Conservation (phyloP, 495 filamentous ascomycete genomes). For the Xanthoparmelia taractica region DNA sequence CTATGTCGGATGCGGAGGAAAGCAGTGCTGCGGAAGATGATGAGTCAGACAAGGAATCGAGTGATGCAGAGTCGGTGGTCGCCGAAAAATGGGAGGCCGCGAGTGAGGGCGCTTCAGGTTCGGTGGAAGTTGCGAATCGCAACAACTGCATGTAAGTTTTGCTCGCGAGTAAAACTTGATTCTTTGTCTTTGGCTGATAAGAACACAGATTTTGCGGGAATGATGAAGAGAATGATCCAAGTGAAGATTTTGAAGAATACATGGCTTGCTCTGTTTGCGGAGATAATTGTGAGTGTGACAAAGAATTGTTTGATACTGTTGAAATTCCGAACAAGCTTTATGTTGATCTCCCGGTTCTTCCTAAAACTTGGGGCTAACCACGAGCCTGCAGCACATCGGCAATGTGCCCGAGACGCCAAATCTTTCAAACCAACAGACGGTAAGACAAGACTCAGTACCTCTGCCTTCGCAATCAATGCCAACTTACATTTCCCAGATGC, state of each 20-base stretch:
- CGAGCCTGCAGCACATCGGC: conserved; percentile 66
- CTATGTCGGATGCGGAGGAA: conserved; percentile 19
- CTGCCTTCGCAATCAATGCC: neutral
- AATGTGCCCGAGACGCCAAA: conserved; percentile 79
- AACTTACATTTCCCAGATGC: conserved; percentile 38
- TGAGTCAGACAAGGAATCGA: conserved; percentile 46
- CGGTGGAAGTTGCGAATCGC: conserved; percentile 53
- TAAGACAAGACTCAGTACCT: conserved; percentile 33
- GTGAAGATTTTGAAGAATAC: conserved; percentile 80
- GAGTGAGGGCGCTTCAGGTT: conserved; percentile 58
- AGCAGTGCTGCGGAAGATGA: conserved; percentile 34
- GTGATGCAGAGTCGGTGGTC: conserved; percentile 58
- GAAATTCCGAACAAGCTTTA: conserved; percentile 27
- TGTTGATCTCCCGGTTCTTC: conserved; percentile 34
- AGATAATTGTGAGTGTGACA: conserved; percentile 74
- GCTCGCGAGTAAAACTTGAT: conserved; percentile 19
- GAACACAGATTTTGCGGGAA: conserved; percentile 60
- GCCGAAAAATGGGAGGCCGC: conserved; percentile 58
- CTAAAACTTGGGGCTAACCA: conserved; percentile 24
- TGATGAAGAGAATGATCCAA: conserved; percentile 80
- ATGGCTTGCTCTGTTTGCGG: conserved; percentile 73
- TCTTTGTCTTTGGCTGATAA: conserved; percentile 2
- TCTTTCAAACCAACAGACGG: conserved; percentile 62
- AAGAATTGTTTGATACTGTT: conserved; percentile 25
- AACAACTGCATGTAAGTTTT: conserved; percentile 59